Percentiles rank a stretch among this genome's conserved stretches.
Evolutionary conservation across 176 grass and related monocot species (phyloP).

Genomic region (Bonia amplexicaulis): DNA sequence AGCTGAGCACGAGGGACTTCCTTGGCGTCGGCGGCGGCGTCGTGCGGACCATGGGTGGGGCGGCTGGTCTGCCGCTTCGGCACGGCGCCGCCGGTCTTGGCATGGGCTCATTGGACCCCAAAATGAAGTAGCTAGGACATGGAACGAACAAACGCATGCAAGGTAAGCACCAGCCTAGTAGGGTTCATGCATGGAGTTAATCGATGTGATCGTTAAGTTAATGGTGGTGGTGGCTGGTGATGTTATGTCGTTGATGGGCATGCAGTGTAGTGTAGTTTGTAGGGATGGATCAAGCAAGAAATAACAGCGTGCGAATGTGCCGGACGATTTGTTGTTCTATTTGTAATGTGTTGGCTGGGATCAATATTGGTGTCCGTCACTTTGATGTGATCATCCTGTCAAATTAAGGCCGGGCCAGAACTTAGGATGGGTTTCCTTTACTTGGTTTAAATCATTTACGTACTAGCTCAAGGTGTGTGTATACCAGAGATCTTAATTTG

Average conservation of each 20-base stretch:
- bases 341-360: neutral
- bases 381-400: too few species aligned
- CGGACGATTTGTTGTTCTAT: neutral
- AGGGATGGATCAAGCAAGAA: neutral
- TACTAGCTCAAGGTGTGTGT: neutral
- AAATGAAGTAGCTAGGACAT: constrained; percentile 60
- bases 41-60: constrained; percentile 40
- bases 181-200: neutral
- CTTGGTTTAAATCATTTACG: neutral
- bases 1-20: constrained; percentile 75
- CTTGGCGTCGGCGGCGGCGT: constrained; percentile 64
- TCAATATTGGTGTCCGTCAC: neutral
- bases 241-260: neutral
- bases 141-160: neutral
- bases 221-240: neutral
- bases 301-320: neutral
- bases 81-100: constrained; percentile 30
- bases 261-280: neutral
- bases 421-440: neutral
- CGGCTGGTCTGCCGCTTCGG: constrained; percentile 10
- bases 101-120: constrained; percentile 53
- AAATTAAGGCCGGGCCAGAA: neutral
- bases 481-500: neutral
- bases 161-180: neutral
- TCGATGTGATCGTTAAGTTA: neutral